Base-by-base conservation (phyloP, 192 early-diverging fungal genomes). In the Gryganskiella cystojenkinii region DNA sequence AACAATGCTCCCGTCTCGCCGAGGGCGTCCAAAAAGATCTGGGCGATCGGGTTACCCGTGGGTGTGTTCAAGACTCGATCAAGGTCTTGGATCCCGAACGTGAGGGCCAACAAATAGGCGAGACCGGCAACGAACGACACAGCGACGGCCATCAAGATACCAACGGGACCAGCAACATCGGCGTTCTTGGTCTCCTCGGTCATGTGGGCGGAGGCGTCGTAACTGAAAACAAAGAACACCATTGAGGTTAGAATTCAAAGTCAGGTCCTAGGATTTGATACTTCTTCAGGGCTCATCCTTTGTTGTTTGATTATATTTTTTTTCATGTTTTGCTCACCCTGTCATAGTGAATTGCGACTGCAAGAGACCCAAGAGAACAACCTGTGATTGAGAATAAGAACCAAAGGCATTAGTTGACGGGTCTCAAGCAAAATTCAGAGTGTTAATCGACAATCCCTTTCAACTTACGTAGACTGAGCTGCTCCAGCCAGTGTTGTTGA, bases 291-390 rank as follows among this genome's bases (percentile, higher is more conserved):
- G n/a, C n/a, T n/a, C n/a, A n/a, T n/a, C n/a, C n/a, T n/a, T n/a
- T n/a, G n/a, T n/a, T n/a, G n/a, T n/a, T n/a, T n/a, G n/a, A n/a
- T n/a, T n/a, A n/a, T n/a, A n/a, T n/a, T n/a, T n/a, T n/a, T n/a
- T n/a, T n/a, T n/a, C n/a, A n/a, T n/a, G n/a, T n/a, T n/a, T n/a
- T n/a, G n/a, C n/a, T n/a, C 62, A 70, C 3, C 84, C 84, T n/a
- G 80, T 76, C 75, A 85, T 57, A 17, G 79, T 81, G 70, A 82
- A 85, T 22, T 82, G 81, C 7, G 84, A 75, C 37, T 85, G 84
- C 5, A 85, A 63, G n/a, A 85, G 61, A 58, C 84, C 84, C 35
- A 85, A 47, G 35, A 85, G 74, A 40, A 82, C 82, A 24, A 82
- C 83, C 25, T 67, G 49, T 10, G 17, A 47, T 42, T 61, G 17